These are phyloP conservation scores for Entamoeba histolytica DNA, from an alignment of 208 protist genomes.

Conservation along the genomic window DNA sequence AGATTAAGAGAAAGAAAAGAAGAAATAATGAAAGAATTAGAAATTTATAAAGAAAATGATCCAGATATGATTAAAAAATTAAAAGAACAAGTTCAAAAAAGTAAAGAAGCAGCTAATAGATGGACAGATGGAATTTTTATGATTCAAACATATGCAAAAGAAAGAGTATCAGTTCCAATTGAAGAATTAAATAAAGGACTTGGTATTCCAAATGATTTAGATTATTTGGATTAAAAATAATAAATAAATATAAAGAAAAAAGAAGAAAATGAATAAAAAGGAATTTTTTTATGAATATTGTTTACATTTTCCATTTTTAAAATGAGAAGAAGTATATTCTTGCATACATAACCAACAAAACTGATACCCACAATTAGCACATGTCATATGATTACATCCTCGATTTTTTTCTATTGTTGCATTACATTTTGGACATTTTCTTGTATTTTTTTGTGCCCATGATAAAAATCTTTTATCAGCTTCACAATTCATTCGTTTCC, in stretches of 20 bases:
- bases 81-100: background rate
- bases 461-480: background rate
- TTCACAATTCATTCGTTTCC: background rate
- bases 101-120: constrained; percentile 7
- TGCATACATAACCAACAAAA: constrained; percentile 4
- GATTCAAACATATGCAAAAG: background rate
- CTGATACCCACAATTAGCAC: background rate
- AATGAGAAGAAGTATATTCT: background rate
- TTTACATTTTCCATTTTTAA: background rate
- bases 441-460: background rate
- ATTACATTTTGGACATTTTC: background rate
- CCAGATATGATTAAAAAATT: background rate
- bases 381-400: constrained; percentile 8
- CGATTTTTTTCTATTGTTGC: constrained; percentile 8
- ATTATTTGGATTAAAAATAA: constrained; percentile 1
- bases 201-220: constrained; percentile 10
- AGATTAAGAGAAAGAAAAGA: background rate
- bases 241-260: no score
- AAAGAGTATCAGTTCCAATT: background rate
- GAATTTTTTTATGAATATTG: background rate
- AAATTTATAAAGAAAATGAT: background rate
- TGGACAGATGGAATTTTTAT: constrained; percentile 10
- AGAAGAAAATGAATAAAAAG: background rate
- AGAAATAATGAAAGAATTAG: background rate
- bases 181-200: background rate